phyloP scores from a whole-genome alignment of 2,329 filamentous ascomycete genomes.

The Lachnellula suecica region DNA sequence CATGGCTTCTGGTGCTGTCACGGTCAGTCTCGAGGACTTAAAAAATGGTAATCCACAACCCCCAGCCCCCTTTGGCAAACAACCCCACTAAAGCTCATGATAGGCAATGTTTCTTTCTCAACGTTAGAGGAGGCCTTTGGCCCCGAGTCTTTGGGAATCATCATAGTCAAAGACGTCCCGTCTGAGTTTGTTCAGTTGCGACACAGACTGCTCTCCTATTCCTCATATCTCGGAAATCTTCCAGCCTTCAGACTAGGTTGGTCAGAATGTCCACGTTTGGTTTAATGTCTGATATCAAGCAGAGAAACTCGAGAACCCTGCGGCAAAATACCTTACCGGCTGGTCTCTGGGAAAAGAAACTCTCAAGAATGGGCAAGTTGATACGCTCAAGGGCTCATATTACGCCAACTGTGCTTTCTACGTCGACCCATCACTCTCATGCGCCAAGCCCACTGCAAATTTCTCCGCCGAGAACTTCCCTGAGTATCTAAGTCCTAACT shows the following conservation, averaged over 20 bases:
- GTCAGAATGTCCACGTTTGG: constrained; percentile 42
- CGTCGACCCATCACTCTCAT: constrained; percentile 60
- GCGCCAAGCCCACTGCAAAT: constrained; percentile 57
- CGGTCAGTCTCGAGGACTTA: constrained; percentile 61
- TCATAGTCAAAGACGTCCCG: constrained; percentile 87
- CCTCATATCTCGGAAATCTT: constrained; percentile 85
- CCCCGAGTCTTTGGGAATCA: constrained; percentile 84
- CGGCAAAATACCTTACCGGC: constrained; percentile 65
- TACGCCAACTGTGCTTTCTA: constrained; percentile 84
- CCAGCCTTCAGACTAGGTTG: constrained; percentile 67
- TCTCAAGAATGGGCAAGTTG: constrained; percentile 73
- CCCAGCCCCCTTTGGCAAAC: neutral
- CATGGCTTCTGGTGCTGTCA: constrained; percentile 34
- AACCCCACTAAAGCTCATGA: constrained; percentile 12
- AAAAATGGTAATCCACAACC: constrained; percentile 48
- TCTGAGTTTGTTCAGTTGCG: constrained; percentile 69
- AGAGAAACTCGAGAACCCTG: constrained; percentile 58
- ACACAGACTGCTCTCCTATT: constrained; percentile 75
- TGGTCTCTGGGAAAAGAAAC: constrained; percentile 85
- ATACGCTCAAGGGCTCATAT: constrained; percentile 80
- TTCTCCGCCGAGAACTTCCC: constrained; percentile 67
- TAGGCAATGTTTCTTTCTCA: constrained; percentile 67
- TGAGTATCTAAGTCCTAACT: constrained; percentile 86
- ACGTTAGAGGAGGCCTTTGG: constrained; percentile 81
- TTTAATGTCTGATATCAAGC: constrained; percentile 10